Percentiles rank a stretch among this genome's conserved stretches.
Evolutionary conservation across 1,139 yeast species (phyloP).

Genomic region (Kazachstania sp.): DNA sequence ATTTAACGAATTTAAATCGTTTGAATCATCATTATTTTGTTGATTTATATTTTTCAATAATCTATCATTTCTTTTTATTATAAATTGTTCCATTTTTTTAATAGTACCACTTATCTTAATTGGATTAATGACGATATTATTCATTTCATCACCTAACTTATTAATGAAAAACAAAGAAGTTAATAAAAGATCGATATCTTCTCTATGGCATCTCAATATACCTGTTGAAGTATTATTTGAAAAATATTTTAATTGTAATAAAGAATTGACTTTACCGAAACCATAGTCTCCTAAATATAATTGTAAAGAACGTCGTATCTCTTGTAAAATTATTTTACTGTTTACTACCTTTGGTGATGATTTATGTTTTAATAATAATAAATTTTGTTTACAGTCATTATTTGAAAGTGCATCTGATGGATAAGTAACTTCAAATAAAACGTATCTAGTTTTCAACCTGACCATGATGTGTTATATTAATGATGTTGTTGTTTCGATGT

Average conservation of each 20-base stretch:
- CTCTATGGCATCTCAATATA: conserved; percentile 67
- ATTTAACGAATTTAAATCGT: conserved; percentile 13
- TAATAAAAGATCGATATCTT: conserved; percentile 51
- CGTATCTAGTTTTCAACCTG: conserved; percentile 74
- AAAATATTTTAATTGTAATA: conserved; percentile 67
- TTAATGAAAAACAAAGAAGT: conserved; percentile 65
- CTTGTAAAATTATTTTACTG: conserved; percentile 41
- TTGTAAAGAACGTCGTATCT: conserved; percentile 47
- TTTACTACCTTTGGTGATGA: conserved; percentile 41
- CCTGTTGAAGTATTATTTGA: conserved; percentile 79
- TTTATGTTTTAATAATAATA: conserved; percentile 42
- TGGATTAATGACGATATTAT: conserved; percentile 49
- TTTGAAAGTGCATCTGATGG: conserved; percentile 36
- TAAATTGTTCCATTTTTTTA: conserved; percentile 67
- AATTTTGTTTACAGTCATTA: conserved; percentile 14
- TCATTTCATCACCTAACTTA: conserved; percentile 42
- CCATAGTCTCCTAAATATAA: conserved; percentile 74
- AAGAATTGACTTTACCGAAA: conserved; percentile 52
- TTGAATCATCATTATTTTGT: not conserved
- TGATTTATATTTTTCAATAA: conserved; percentile 30
- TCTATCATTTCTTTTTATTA: conserved; percentile 40
- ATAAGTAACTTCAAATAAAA: conserved; percentile 67
- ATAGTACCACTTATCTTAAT: conserved; percentile 81
- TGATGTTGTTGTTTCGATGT: too few species aligned
- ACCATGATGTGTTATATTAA: too few species aligned